phyloP scores from a whole-genome alignment of 2,329 filamentous ascomycete genomes.

The Ceratocystis smalleyi region DNA sequence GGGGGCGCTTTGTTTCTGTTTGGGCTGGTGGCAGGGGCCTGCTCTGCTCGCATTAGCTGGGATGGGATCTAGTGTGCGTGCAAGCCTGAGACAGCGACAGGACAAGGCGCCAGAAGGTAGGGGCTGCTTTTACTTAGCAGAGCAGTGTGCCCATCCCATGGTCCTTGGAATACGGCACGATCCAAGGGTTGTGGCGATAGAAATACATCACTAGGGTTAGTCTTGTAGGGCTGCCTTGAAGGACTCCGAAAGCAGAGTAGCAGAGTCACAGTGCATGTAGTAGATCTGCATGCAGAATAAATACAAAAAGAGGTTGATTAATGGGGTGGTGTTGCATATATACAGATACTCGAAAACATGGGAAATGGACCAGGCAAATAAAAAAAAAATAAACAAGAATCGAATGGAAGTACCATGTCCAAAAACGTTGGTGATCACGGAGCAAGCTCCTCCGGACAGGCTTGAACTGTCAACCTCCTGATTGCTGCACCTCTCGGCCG shows the following conservation, averaged over 20 bases:
- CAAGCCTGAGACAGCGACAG: not conserved
- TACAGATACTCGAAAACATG: not conserved
- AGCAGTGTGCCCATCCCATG: not conserved
- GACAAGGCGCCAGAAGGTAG: not conserved
- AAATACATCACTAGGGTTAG: not conserved
- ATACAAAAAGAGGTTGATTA: not conserved
- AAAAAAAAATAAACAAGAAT: not conserved
- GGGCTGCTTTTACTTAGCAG: not conserved
- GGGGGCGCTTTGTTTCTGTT: not conserved
- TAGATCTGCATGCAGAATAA: not conserved
- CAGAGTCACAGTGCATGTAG: not conserved
- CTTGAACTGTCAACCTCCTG: slow-evolving; percentile 7
- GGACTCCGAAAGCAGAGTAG: not conserved
- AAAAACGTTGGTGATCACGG: not conserved
- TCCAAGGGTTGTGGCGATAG: not conserved
- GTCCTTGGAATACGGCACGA: not conserved
- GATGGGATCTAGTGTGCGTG: not conserved
- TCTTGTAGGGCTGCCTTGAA: not conserved
- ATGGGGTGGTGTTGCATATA: no score
- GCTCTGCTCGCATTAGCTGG: not conserved
- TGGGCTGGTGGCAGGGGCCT: not conserved
- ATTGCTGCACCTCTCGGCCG: not conserved
- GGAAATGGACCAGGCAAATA: not conserved
- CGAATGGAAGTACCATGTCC: not conserved
- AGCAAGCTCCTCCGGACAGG: not conserved